Evolutionary conservation across 139 green algal species (phyloP).

Genomic region (Chlorella vulgaris): DNA sequence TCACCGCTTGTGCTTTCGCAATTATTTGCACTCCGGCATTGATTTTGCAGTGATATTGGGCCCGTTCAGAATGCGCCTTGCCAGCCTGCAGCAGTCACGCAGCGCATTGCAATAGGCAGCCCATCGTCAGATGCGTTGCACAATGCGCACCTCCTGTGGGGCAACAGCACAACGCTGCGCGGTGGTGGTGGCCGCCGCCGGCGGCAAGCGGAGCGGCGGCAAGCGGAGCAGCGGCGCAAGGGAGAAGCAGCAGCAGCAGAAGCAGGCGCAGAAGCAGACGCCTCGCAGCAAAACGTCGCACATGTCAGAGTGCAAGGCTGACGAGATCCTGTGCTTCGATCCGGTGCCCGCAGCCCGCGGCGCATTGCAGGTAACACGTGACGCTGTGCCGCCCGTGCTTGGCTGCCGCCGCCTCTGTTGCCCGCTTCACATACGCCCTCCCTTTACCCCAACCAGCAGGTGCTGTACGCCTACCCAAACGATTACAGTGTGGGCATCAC

Average conservation of each 20-base stretch:
- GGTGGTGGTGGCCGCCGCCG: not conserved
- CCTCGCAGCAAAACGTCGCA: constrained; percentile 2
- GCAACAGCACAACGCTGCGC: not conserved
- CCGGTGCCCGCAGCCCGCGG: constrained; percentile 8
- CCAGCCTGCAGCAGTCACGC: too few relatives aligned
- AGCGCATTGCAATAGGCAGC: too few relatives aligned
- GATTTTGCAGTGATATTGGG: too few relatives aligned
- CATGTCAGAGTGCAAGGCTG: constrained; percentile 30
- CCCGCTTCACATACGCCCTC: not conserved
- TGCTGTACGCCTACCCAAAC: constrained; percentile 64
- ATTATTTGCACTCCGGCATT: too few relatives aligned
- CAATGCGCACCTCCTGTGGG: too few relatives aligned
- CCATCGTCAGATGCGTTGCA: too few relatives aligned
- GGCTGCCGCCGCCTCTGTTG: not conserved
- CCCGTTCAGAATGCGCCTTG: too few relatives aligned
- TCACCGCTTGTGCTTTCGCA: too few relatives aligned
- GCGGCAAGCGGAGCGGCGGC: constrained; percentile 6
- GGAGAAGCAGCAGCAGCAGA: not conserved
- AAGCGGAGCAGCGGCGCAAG: not conserved
- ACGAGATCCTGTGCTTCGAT: constrained; percentile 44
- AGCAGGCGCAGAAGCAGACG: not conserved
- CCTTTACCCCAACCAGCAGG: not conserved
- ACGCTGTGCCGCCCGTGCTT: too few relatives aligned
- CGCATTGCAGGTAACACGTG: not conserved
- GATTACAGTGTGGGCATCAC: constrained; percentile 64